A percentile compares a stretch with the other conserved stretches of the same genome.
phyloP scores from a whole-genome alignment of 2,329 filamentous ascomycete genomes.

The Verticillium nubilum region DNA sequence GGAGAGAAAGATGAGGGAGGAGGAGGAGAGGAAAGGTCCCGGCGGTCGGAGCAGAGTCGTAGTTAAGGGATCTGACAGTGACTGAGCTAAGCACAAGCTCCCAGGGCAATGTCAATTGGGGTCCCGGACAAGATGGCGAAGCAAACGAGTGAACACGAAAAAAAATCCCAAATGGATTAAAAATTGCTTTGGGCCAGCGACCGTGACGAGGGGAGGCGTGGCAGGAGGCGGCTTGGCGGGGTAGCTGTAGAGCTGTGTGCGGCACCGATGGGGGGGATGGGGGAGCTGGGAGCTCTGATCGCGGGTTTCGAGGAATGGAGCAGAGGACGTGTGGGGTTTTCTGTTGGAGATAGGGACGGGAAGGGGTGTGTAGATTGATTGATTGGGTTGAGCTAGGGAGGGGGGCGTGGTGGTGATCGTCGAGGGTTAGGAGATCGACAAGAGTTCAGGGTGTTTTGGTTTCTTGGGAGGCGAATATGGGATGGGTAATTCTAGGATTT shows the following conservation, averaged over 20 bases:
- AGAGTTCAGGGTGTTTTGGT: background rate
- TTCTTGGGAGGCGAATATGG: background rate
- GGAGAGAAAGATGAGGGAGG: background rate
- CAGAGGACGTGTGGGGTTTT: background rate
- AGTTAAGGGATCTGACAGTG: background rate
- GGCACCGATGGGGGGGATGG: background rate
- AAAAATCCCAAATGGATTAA: background rate
- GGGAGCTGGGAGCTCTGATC: background rate
- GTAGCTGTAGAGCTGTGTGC: background rate
- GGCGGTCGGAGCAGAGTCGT: background rate
- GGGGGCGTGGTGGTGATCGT: background rate
- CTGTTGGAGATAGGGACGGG: background rate
- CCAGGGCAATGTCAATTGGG: background rate
- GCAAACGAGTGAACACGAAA: background rate
- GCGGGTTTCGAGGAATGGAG: background rate
- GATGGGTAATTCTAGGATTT: slow-evolving; percentile 6
- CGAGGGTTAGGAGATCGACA: background rate
- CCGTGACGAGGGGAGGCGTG: background rate
- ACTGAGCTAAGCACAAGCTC: background rate
- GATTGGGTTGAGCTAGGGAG: background rate
- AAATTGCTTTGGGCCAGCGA: background rate
- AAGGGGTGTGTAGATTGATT: background rate
- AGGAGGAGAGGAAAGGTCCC: background rate
- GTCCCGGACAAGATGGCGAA: background rate
- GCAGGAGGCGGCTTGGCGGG: background rate